Percentiles rank a stretch among this genome's conserved stretches.
phyloP scores from a whole-genome alignment of 345 rosid genomes.

The Passiflora organensis region DNA sequence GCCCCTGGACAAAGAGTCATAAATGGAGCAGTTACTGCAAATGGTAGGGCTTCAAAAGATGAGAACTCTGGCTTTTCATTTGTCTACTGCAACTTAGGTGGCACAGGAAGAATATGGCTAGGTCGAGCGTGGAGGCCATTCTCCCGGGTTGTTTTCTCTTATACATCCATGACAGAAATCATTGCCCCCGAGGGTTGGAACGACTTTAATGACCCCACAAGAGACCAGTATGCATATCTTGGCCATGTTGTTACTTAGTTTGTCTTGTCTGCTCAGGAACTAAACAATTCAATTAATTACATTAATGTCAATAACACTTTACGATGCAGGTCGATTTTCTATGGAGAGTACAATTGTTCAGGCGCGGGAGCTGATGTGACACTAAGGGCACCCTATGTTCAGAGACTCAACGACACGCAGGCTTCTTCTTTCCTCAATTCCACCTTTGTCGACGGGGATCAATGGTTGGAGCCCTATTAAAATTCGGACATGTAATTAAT shows the following conservation, averaged over 20 bases:
- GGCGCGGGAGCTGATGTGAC: slow-evolving; percentile 64
- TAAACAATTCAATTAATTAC: neutral
- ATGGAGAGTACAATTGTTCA: slow-evolving; percentile 67
- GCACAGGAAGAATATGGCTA: slow-evolving; percentile 78
- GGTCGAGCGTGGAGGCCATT: slow-evolving; percentile 93
- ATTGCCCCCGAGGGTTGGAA: slow-evolving; percentile 90
- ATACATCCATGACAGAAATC: slow-evolving; percentile 62
- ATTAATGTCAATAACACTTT: neutral
- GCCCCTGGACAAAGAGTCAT: slow-evolving; percentile 51
- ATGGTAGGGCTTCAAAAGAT: slow-evolving; percentile 63
- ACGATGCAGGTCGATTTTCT: slow-evolving; percentile 56
- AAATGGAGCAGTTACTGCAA: slow-evolving; percentile 83
- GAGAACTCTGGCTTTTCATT: slow-evolving; percentile 75
- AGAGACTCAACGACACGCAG: slow-evolving; percentile 56
- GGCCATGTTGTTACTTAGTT: neutral
- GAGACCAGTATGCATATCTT: slow-evolving; percentile 50
- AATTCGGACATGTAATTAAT: too few species aligned
- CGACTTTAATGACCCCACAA: slow-evolving; percentile 69
- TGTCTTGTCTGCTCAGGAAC: neutral
- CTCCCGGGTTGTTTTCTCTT: slow-evolving; percentile 65
- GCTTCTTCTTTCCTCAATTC: slow-evolving; percentile 47
- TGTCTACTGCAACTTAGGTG: slow-evolving; percentile 62
- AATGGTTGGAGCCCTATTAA: slow-evolving; percentile 45
- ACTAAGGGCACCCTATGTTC: slow-evolving; percentile 54
- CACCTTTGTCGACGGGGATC: slow-evolving; percentile 67